These are phyloP conservation scores for Kazachstania martiniae DNA, from an alignment of 805 yeast species.

Conservation along the genomic window DNA sequence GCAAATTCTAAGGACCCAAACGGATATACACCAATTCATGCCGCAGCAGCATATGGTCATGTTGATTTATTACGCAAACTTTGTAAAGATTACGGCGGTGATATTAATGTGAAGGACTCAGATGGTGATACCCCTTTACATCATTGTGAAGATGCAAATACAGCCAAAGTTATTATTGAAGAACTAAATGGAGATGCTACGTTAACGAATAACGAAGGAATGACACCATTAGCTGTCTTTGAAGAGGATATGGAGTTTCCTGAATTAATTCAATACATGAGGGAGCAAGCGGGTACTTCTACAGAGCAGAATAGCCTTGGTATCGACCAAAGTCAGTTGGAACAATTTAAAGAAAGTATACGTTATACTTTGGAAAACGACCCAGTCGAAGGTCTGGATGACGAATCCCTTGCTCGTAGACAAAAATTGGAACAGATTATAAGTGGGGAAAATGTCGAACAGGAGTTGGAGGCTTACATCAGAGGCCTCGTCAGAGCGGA, in stretches of 20 bases:
- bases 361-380: slow-evolving; percentile 47
- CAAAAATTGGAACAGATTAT: slow-evolving; percentile 58
- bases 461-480: slow-evolving; percentile 57
- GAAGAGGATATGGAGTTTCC: slow-evolving; percentile 83
- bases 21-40: slow-evolving; percentile 96
- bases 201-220: slow-evolving; percentile 59
- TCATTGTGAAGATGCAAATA: slow-evolving; percentile 62
- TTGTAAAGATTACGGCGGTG: slow-evolving; percentile 46
- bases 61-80: slow-evolving; percentile 40
- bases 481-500: slow-evolving; percentile 55
- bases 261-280: slow-evolving; percentile 59
- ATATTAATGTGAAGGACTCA: slow-evolving; percentile 67
- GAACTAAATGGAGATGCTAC: slow-evolving; percentile 57
- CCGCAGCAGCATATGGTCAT: slow-evolving; percentile 92
- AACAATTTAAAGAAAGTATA: slow-evolving; percentile 34
- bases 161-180: slow-evolving; percentile 59
- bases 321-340: slow-evolving; percentile 22
- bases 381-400: slow-evolving; percentile 29
- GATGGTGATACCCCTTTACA: slow-evolving; percentile 97
- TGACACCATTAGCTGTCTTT: slow-evolving; percentile 61
- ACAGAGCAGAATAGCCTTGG: slow-evolving; percentile 15
- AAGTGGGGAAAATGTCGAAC: slow-evolving; percentile 74
- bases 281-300: slow-evolving; percentile 28
- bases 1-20: slow-evolving; percentile 78
- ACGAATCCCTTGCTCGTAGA: slow-evolving; percentile 46